Percentiles rank a stretch among this genome's conserved stretches.
These are phyloP conservation scores for Patellifolia procumbens DNA, from an alignment of 179 eudicot genomes.

Conservation along the genomic window DNA sequence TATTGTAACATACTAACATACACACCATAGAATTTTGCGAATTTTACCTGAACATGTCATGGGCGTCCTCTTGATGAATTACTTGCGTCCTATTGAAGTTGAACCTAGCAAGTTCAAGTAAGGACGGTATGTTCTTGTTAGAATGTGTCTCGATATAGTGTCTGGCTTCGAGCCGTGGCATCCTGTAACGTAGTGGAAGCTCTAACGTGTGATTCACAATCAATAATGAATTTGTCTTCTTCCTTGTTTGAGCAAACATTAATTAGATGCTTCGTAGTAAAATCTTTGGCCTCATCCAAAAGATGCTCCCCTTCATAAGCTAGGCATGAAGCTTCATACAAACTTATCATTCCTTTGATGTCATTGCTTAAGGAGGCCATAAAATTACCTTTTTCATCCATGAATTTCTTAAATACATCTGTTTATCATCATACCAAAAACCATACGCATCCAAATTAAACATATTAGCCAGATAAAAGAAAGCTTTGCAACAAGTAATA, in stretches of 20 bases:
- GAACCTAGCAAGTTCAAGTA: constrained; percentile 40
- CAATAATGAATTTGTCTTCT: not conserved
- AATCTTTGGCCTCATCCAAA: constrained; percentile 14
- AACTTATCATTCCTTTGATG: constrained; percentile 28
- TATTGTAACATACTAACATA: too few species aligned
- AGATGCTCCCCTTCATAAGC: constrained; percentile 23
- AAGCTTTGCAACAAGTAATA: not conserved
- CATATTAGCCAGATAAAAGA: not conserved
- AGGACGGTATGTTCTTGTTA: not conserved
- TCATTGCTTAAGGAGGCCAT: constrained; percentile 8
- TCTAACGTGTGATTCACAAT: not conserved
- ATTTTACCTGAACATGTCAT: constrained; percentile 16
- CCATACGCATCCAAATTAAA: not conserved
- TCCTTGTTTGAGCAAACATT: not conserved
- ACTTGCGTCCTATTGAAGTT: constrained; percentile 41
- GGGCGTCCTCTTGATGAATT: constrained; percentile 31
- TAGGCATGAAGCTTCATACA: constrained; percentile 48
- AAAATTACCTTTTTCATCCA: constrained; percentile 14
- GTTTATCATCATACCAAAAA: not conserved
- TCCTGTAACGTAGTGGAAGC: not conserved
- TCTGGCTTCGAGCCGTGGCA: constrained; percentile 20
- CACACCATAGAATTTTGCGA: not conserved
- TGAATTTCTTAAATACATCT: constrained; percentile 20
- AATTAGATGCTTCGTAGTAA: not conserved
- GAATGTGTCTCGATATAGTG: not conserved